These are phyloP conservation scores for Aspergillus saccharolyticus DNA, from an alignment of 495 filamentous ascomycete genomes.

Conservation along the genomic window DNA sequence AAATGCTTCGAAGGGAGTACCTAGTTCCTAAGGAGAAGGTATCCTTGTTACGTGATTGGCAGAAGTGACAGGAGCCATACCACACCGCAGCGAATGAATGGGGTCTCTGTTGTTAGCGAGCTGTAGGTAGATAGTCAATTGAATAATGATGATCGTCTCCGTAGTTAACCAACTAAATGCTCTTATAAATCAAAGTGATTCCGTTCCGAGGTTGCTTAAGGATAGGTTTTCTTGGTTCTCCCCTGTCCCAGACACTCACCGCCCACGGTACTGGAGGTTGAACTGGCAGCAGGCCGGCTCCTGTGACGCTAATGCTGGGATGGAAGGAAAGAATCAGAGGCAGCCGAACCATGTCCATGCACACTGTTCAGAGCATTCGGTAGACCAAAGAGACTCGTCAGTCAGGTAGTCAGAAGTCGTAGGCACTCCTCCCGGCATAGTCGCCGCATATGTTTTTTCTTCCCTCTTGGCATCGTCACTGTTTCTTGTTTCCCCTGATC, in stretches of 20 bases:
- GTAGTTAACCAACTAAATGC: too few species aligned
- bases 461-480: neutral
- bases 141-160: too few species aligned
- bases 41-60: neutral
- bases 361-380: neutral
- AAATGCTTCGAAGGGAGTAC: too few species aligned
- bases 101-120: neutral
- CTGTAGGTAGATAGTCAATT: too few species aligned
- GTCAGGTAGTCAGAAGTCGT: neutral
- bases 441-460: neutral
- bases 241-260: slow-evolving; percentile 1
- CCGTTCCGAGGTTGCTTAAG: neutral
- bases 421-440: too few species aligned
- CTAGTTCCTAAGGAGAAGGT: too few species aligned
- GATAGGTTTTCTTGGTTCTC: neutral
- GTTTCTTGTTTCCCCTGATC: neutral
- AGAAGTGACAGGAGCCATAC: neutral
- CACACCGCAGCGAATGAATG: neutral
- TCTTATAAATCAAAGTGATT: too few species aligned
- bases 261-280: neutral
- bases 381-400: neutral
- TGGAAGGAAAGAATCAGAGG: neutral
- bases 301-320: neutral
- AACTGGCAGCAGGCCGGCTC: neutral
- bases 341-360: neutral